phyloP scores from a whole-genome alignment of 139 green algal species.

The Chlamydomonas schloesseri region DNA sequence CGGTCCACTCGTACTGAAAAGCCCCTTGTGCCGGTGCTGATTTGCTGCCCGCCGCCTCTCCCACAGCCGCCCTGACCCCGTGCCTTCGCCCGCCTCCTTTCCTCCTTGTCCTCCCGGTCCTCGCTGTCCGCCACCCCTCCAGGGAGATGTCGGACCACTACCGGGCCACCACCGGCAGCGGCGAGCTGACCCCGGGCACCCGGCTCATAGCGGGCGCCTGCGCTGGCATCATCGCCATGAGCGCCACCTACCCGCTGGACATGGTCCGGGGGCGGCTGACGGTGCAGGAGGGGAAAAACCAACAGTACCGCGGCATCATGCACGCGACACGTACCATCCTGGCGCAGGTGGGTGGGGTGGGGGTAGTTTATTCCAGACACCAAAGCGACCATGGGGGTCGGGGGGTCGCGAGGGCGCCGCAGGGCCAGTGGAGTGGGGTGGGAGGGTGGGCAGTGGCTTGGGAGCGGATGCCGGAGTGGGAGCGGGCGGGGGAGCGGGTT shows the following conservation, averaged over 20 bases:
- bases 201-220: slow-evolving; percentile 90
- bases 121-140: no score
- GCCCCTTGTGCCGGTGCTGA: no score
- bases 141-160: slow-evolving; percentile 81
- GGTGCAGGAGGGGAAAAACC: slow-evolving; percentile 81
- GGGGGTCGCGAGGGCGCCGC: neutral
- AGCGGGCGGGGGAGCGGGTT: no score
- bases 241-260: slow-evolving; percentile 98
- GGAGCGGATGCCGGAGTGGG: no score
- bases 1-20: no score
- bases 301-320: slow-evolving; percentile 92
- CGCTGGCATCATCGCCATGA: slow-evolving; percentile 97
- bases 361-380: no score
- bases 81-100: no score
- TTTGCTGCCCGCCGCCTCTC: slow-evolving; percentile 2
- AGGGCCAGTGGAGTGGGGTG: neutral
- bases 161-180: slow-evolving; percentile 80
- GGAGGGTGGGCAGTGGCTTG: neutral
- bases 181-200: slow-evolving; percentile 88
- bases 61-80: no score
- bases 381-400: neutral
- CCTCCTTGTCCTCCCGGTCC: no score
- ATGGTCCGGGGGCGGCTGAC: slow-evolving; percentile 96
- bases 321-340: slow-evolving; percentile 89
- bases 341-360: slow-evolving; percentile 64